Percentiles rank a stretch among this genome's conserved stretches.
phyloP scores from a whole-genome alignment of 768 basidiomycete genomes.

The Phlebiopsis flavidoalba region DNA sequence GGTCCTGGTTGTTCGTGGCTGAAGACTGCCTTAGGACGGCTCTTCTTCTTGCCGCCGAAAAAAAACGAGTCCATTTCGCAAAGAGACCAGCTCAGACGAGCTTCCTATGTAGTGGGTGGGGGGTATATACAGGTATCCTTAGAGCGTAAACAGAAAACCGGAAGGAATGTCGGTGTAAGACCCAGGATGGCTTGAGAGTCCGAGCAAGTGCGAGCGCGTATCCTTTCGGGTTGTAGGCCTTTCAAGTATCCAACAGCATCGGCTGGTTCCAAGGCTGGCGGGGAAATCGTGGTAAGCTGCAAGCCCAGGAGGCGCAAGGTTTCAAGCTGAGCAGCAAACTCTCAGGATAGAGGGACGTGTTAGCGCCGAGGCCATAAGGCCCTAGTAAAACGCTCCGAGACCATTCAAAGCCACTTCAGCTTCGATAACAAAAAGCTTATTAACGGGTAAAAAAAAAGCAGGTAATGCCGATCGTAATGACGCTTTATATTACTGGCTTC shows the following conservation, averaged over 20 bases:
- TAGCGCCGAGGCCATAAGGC: neutral
- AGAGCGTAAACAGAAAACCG: constrained; percentile 4
- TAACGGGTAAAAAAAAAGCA: neutral
- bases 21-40: constrained; percentile 31
- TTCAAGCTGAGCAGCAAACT: neutral
- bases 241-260: neutral
- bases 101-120: neutral
- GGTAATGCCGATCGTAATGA: neutral
- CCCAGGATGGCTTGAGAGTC: neutral
- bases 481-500: neutral
- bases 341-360: constrained; percentile 4
- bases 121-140: constrained; percentile 16
- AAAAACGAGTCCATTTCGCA: constrained; percentile 31
- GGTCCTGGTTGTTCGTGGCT: constrained; percentile 22
- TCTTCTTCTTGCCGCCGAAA: constrained; percentile 32
- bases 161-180: neutral
- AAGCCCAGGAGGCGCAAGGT: constrained; percentile 1
- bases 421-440: neutral
- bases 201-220: neutral
- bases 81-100: neutral
- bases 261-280: neutral
- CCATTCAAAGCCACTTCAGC: neutral
- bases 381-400: neutral
- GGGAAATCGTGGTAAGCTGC: neutral
- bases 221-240: neutral